These are phyloP conservation scores for Cryphonectria naterciae DNA, from an alignment of 2,329 filamentous ascomycete genomes.

Conservation along the genomic window DNA sequence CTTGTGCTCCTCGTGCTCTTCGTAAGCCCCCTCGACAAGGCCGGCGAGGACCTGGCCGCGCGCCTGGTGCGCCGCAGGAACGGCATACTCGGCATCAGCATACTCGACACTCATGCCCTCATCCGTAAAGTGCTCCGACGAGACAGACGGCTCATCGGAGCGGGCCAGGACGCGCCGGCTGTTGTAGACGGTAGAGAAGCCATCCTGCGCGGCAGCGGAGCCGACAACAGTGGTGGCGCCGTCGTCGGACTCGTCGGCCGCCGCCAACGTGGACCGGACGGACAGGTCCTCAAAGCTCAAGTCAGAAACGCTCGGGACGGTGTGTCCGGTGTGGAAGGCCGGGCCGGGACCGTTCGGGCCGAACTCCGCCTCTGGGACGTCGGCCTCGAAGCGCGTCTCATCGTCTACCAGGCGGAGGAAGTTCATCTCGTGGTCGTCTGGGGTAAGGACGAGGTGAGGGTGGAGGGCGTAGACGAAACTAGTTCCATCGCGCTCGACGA, in stretches of 20 bases:
- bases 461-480: slow-evolving; percentile 43
- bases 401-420: slow-evolving; percentile 57
- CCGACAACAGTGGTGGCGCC: slow-evolving; percentile 41
- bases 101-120: slow-evolving; percentile 38
- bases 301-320: slow-evolving; percentile 36
- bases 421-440: slow-evolving; percentile 61
- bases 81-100: slow-evolving; percentile 37
- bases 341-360: slow-evolving; percentile 53
- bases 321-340: slow-evolving; percentile 50
- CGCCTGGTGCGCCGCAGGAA: slow-evolving; percentile 31
- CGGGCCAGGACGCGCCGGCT: slow-evolving; percentile 40
- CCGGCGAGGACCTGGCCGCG: slow-evolving; percentile 30
- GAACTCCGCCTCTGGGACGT: slow-evolving; percentile 47
- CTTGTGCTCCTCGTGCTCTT: not conserved
- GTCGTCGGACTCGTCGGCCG: slow-evolving; percentile 27
- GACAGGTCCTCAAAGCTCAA: slow-evolving; percentile 41
- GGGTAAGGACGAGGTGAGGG: slow-evolving; percentile 53
- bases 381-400: slow-evolving; percentile 43
- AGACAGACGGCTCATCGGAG: slow-evolving; percentile 36
- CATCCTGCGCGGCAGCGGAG: slow-evolving; percentile 45
- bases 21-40: slow-evolving; percentile 26
- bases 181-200: slow-evolving; percentile 43
- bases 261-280: slow-evolving; percentile 30
- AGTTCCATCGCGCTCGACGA: slow-evolving; percentile 31
- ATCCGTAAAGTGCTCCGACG: slow-evolving; percentile 42